A percentile compares a stretch with the other conserved stretches of the same genome.
Evolutionary conservation across 2,329 filamentous ascomycete species (phyloP).

Genomic region (Botrytis medusae): DNA sequence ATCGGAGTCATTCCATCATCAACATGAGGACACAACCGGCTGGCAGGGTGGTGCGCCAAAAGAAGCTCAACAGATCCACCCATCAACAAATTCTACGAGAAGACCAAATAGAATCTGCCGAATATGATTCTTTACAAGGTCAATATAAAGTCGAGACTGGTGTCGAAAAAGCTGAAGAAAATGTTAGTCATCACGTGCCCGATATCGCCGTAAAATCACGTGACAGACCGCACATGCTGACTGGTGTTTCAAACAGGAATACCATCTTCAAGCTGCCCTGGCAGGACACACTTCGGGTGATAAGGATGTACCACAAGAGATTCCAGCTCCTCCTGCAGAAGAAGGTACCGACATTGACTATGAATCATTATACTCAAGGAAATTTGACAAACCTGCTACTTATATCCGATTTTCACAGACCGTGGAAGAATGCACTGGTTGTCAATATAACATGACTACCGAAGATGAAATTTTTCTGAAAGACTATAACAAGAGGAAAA

Average conservation of each 20-base stretch:
- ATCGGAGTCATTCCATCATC: constrained; percentile 26
- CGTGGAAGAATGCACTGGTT: constrained; percentile 90
- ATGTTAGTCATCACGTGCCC: constrained; percentile 63
- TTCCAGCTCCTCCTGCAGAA: constrained; percentile 64
- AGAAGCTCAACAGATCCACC: constrained; percentile 58
- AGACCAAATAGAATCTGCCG: constrained; percentile 80
- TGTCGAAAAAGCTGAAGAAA: constrained; percentile 96
- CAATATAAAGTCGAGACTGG: constrained; percentile 87
- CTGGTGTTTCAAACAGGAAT: constrained; percentile 34
- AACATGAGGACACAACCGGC: constrained; percentile 29
- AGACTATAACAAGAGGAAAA: constrained; percentile 74
- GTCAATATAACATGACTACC: constrained; percentile 89
- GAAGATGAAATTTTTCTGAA: constrained; percentile 87
- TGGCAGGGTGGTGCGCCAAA: constrained; percentile 42
- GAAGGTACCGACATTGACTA: constrained; percentile 70
- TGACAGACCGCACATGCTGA: constrained; percentile 24
- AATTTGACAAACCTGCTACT: constrained; percentile 80
- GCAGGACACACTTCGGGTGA: constrained; percentile 29
- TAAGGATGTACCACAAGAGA: constrained; percentile 42
- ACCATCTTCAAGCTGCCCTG: constrained; percentile 41
- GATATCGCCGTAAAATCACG: constrained; percentile 25
- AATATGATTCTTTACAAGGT: constrained; percentile 74
- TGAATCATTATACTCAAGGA: constrained; percentile 79
- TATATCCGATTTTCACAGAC: constrained; percentile 99
- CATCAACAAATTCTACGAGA: constrained; percentile 67